Evolutionary conservation across 257 asterid species (phyloP).

Genomic region (Solanum sejunctum): DNA sequence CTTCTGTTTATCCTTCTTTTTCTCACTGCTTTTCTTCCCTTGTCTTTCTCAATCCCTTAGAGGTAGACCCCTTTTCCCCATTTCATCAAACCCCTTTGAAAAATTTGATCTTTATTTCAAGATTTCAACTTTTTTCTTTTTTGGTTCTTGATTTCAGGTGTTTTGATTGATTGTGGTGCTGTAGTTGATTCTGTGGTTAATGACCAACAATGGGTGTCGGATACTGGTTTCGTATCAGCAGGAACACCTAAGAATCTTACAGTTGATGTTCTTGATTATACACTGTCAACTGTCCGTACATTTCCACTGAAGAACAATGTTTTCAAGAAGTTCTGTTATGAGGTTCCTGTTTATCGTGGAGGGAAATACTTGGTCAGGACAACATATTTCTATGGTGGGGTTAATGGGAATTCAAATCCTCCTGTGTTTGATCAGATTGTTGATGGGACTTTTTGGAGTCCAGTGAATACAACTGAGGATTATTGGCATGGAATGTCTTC

Average conservation of each 20-base stretch:
- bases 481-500: constrained; percentile 26
- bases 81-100: not conserved
- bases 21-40: constrained; percentile 19
- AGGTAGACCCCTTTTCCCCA: constrained; percentile 24
- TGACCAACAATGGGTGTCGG: constrained; percentile 60
- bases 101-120: not conserved
- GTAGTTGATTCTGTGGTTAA: constrained; percentile 15
- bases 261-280: constrained; percentile 9
- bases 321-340: constrained; percentile 77
- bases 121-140: not conserved
- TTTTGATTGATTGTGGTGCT: constrained; percentile 67
- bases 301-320: constrained; percentile 45
- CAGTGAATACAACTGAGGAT: constrained; percentile 75
- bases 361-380: constrained; percentile 61
- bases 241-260: constrained; percentile 41
- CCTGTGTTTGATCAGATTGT: constrained; percentile 93
- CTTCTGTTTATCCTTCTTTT: constrained; percentile 9
- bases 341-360: constrained; percentile 47
- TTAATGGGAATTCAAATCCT: constrained; percentile 45
- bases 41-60: constrained; percentile 27
- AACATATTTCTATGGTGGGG: constrained; percentile 73
- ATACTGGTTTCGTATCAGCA: constrained; percentile 29
- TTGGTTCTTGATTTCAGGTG: constrained; percentile 24
- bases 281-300: constrained; percentile 59
- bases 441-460: constrained; percentile 85